phyloP scores from a whole-genome alignment of 2,329 filamentous ascomycete species.

The Fonsecaea erecta region DNA sequence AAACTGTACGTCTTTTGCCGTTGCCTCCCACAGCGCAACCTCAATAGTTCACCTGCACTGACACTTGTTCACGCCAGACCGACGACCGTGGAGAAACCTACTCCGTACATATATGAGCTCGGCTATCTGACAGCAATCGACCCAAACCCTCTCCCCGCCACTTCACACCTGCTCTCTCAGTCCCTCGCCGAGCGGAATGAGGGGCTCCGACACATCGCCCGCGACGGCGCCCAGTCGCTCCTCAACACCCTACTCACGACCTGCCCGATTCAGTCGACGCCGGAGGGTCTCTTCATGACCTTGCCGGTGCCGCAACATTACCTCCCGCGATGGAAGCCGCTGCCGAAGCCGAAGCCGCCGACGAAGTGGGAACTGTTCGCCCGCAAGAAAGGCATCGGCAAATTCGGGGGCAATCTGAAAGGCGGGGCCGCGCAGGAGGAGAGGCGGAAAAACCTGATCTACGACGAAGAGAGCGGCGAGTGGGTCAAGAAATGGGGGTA shows the following conservation, averaged over 20 bases:
- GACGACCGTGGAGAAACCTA: constrained; percentile 73
- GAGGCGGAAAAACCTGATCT: constrained; percentile 71
- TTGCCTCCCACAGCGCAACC: background rate
- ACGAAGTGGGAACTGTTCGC: constrained; percentile 98
- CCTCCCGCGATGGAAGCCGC: constrained; percentile 89
- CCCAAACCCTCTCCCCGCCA: constrained; percentile 75
- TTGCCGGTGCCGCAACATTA: constrained; percentile 63
- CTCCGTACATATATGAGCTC: constrained; percentile 90
- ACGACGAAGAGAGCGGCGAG: constrained; percentile 80
- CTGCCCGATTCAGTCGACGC: constrained; percentile 74
- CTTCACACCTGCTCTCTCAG: constrained; percentile 45
- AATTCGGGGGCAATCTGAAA: constrained; percentile 66
- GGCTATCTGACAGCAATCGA: constrained; percentile 85
- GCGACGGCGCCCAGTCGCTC: constrained; percentile 87
- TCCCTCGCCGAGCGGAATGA: constrained; percentile 60
- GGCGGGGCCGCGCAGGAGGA: constrained; percentile 66
- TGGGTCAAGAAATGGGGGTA: constrained; percentile 97
- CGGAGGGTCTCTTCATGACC: constrained; percentile 73
- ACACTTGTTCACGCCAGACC: constrained; percentile 12
- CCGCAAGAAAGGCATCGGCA: constrained; percentile 89
- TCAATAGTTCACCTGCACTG: constrained; percentile 3
- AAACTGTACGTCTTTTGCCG: constrained; percentile 45
- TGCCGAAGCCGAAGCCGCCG: constrained; percentile 77
- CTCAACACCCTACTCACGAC: constrained; percentile 94
- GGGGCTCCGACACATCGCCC: constrained; percentile 73